Base-by-base conservation (phyloP, 1,284 basidiomycete genomes). In the Fistulinella cinereoalba region DNA sequence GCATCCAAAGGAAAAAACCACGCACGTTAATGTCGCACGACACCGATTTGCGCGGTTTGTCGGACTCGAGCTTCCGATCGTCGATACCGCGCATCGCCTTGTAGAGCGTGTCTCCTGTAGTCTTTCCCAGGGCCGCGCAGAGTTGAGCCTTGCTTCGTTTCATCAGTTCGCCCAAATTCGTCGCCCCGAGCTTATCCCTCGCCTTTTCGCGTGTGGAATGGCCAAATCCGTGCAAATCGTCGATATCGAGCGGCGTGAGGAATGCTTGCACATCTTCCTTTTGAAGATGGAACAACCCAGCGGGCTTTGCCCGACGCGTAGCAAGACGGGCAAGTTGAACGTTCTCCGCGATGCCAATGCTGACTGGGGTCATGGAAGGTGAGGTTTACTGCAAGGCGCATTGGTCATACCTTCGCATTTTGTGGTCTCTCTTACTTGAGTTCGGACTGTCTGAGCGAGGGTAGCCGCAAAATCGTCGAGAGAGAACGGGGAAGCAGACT, bases 291-390 rank as follows among this genome's bases (percentile, higher is more conserved):
- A 79, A 92, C 0, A 87, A 83, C 2, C 85, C 84, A 0, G 85
- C 90, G 0, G 96, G 97, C 64, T 99, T 99, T 4, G 97, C 96
- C 10, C 76, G 78, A 6, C 90, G 82, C 0, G 94, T 97, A 0
- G 96, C 96, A 1, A 99, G 76, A 6, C 93, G 88, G 1, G 96
- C 92, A 3, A 98, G 80, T 42, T 97, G 82, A 53, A 97, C 87
- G 68, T 97, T 99, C 56, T 89, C 82, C 0, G 90, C 80, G 37
- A 98, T 89, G 6, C 97, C 96, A 36, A 99, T 90, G 63, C 88
- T 92, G 4, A 92, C 91, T 92, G 53, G 0, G 25, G 11, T 19
- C 41, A 34, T 1, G 22, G 38, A 34, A 11, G 56, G 15, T 57
- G 52, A 28, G 28, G 27, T 29, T 32, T 18, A 11, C 28, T 28